Base-by-base conservation (phyloP, 2,329 filamentous ascomycete genomes). In the Claviceps digitariae region DNA sequence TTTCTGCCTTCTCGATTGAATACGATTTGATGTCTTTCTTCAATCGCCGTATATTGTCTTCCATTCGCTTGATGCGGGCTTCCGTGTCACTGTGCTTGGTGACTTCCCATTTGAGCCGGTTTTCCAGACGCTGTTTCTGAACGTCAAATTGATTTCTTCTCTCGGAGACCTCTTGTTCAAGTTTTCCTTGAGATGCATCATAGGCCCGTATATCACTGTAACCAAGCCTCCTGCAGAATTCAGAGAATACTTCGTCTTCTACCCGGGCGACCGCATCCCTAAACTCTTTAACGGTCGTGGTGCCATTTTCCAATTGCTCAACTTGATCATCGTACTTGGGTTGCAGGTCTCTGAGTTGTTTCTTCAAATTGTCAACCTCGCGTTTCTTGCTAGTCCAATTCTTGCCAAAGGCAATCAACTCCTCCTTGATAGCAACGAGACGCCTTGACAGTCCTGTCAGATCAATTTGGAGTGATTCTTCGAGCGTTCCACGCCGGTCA, bases 161-260 rank as follows among this genome's bases (percentile, higher is more conserved):
- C 68, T 93, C 84, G 0, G 84, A 84, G 46, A 87, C 87, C 66
- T 97, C 89, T 66, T 95, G 88, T 67, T 97, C 90, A 49, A 95
- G 74, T 44, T 86, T 90, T 49, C 93, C 91, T 69, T 97, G 93
- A 60, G 94, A 90, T 27, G 86, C 86, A 66, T 97, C 90, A 63
- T 97, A 98, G 54, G 89, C 87, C 55, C 91, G 87, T 58, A 98
- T 94, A 62, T 94, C 85, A 54, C 81, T 77, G 66, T 95, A 97
- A 0, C 90, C 89, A 21, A 96, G 81, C 53, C 87, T 82, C 61
- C 82, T 79, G 71, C 93, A 98, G 71, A 98, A 98, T 43, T 76
- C 76, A 23, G 77, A 76, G 67, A 96, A 98, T 31, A 98, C 78
- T 60, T 90, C 79, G 65, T 98, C 93, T 65, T 96, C 90, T 20